Percentiles rank a stretch among this genome's conserved stretches.
phyloP scores from a whole-genome alignment of 2,329 filamentous ascomycete species.

The Pseudogymnoascus sp. region DNA sequence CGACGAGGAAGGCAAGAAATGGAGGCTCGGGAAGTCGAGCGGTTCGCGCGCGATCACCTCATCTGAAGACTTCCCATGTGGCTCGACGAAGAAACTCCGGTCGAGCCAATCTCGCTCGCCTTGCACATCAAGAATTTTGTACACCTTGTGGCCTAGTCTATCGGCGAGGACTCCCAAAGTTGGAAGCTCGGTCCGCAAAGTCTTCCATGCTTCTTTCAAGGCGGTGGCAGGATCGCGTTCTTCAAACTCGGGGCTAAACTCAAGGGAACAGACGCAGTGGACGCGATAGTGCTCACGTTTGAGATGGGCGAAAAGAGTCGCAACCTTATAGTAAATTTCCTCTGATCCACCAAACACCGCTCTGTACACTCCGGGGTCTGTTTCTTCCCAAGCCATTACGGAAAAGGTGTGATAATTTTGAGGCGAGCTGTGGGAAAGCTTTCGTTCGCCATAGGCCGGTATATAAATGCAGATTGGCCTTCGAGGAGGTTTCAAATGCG shows the following conservation, averaged over 20 bases:
- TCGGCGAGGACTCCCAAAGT: slow-evolving; percentile 12
- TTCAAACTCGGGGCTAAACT: background rate
- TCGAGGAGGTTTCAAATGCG: too few relatives aligned
- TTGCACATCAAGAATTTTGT: background rate
- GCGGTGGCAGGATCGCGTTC: background rate
- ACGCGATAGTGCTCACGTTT: slow-evolving; percentile 14
- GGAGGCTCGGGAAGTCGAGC: slow-evolving; percentile 11
- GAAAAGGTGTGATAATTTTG: too few relatives aligned
- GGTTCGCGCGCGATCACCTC: slow-evolving; percentile 8
- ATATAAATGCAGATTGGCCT: too few relatives aligned
- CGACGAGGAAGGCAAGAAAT: slow-evolving; percentile 13
- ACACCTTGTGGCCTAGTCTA: slow-evolving; percentile 9
- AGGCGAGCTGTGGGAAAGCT: too few relatives aligned
- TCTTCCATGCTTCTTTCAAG: slow-evolving; percentile 15
- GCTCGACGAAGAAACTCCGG: slow-evolving; percentile 13
- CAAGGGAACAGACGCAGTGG: slow-evolving; percentile 10
- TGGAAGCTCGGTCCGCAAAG: slow-evolving; percentile 13
- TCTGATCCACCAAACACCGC: too few relatives aligned
- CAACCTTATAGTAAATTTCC: too few relatives aligned
- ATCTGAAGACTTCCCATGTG: slow-evolving; percentile 7
- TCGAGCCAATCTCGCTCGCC: slow-evolving; percentile 11
- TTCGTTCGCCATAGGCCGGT: too few relatives aligned
- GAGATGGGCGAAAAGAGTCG: background rate
- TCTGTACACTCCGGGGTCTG: too few relatives aligned
- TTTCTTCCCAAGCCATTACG: too few relatives aligned